phyloP scores from a whole-genome alignment of 192 early-diverging fungal genomes.

The Coemansia aciculifera region DNA sequence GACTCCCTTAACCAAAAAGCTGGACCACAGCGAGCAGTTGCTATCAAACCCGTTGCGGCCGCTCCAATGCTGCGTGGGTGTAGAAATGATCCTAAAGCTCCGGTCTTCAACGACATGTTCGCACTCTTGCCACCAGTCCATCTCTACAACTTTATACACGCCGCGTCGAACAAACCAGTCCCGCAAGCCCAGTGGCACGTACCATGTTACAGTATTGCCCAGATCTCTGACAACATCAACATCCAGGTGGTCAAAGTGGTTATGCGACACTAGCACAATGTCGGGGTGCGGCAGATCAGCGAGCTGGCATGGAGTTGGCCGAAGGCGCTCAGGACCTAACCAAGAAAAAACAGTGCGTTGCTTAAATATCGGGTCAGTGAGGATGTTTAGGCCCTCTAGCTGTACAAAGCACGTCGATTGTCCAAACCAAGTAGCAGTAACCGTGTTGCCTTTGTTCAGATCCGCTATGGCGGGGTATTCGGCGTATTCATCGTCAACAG shows the following conservation, averaged over 20 bases:
- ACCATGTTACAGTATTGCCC: conserved; percentile 62
- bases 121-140: conserved; percentile 78
- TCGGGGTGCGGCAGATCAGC: conserved; percentile 71
- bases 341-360: conserved; percentile 71
- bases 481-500: conserved; percentile 11
- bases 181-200: conserved; percentile 79
- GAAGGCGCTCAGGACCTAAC: conserved; percentile 68
- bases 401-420: conserved; percentile 71
- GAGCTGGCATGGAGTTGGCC: conserved; percentile 67
- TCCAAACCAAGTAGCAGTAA: conserved; percentile 60
- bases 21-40: conserved; percentile 78
- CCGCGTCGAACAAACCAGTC: conserved; percentile 62
- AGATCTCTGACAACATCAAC: conserved; percentile 62
- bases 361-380: conserved; percentile 77
- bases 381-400: conserved; percentile 67
- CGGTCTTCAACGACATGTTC: conserved; percentile 12
- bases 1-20: conserved; percentile 60
- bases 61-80: conserved; percentile 66
- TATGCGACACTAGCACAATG: conserved; percentile 80
- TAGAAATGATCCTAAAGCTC: conserved; percentile 28
- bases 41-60: conserved; percentile 66
- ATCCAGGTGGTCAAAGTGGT: conserved; percentile 91
- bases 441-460: conserved; percentile 12
- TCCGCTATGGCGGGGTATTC: conserved; percentile 12
- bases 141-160: conserved; percentile 62